Conservation (phyloP, 108 stramenopile genomes). For the Conticribra guillardii region DNA sequence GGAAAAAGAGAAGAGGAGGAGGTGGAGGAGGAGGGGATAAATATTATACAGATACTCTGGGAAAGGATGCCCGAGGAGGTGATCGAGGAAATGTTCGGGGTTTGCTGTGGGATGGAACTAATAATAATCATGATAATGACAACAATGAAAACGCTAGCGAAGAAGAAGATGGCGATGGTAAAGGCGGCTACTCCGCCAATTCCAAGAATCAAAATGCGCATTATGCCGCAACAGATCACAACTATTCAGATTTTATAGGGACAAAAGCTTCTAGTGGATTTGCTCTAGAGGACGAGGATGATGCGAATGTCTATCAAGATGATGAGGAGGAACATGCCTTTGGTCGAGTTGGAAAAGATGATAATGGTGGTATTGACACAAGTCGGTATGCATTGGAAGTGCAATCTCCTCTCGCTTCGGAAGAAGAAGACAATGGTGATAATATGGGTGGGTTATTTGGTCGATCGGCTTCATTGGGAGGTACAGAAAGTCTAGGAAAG, state of each 20-base stretch:
- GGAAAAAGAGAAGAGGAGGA: not conserved
- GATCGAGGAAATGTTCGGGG: not conserved
- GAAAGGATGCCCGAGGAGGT: conserved; percentile 12
- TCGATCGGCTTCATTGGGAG: not conserved
- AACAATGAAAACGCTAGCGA: conserved; percentile 16
- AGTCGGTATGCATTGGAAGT: conserved; percentile 37
- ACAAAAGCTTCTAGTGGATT: conserved; percentile 74
- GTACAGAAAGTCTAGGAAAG: not conserved
- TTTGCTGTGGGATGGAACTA: conserved; percentile 17
- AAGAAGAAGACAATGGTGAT: conserved; percentile 35
- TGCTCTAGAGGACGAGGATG: conserved; percentile 85
- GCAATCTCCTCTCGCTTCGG: conserved; percentile 49
- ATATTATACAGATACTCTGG: conserved; percentile 43
- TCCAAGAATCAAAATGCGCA: conserved; percentile 25
- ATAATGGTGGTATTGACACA: not conserved
- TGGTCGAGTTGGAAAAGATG: not conserved
- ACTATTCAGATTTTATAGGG: conserved; percentile 78
- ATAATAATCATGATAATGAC: conserved; percentile 18
- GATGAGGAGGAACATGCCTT: conserved; percentile 17
- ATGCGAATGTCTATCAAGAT: conserved; percentile 74
- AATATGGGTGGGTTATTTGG: conserved; percentile 22
- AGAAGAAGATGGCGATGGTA: not conserved
- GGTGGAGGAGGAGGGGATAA: not conserved
- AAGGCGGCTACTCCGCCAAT: not conserved
- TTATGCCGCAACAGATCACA: conserved; percentile 49